Base-by-base conservation (phyloP, 352 stramenopile species). In the Phytophthora ohioensis region DNA sequence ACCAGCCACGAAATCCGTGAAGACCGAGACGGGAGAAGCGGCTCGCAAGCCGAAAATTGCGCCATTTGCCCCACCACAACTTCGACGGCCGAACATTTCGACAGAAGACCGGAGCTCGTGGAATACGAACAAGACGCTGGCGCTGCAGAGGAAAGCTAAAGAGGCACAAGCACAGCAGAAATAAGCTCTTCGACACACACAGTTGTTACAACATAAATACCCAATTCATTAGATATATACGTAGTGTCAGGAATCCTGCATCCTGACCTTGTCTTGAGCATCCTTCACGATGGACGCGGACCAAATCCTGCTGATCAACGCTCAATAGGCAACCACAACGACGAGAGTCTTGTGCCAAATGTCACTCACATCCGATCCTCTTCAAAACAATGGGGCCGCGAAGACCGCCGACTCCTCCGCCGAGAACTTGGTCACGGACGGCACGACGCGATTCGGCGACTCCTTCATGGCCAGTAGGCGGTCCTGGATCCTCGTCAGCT, bases 31-130 rank as follows among this genome's bases (percentile, higher is more conserved):
- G 2, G 58, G 62, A 38, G 21, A 52, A 35, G 48, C 53, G 54
- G 42, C 36, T 47, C 36, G 32, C 47, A 79, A 67, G 39, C 32
- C 57, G 5, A 49, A 68, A 51, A 65, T 61, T 31, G 52, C 64
- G 45, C 75, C 67, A 31, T 87, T 90, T 58, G 80, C 76, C 5
- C 85, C 85, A 5, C 85, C 85, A 11, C 85, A 92, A 57, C 78
- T 92, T 8, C 87, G 85, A 57, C 71, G 83, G 0, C 85, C 85
- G 1, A 92, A 92, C 47, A 81, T 92, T 5, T 90, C 83, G 2
- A 92, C 85, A 0, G 85, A 94, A 70, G 87, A 94, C 54, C 41
- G 77, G 13, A 91, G 83, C 8, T 81, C 81, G 9, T 94, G 87
- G 87, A 94, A 90, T 57, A 91, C 87, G 3, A 55, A 82, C 21